A percentile compares a stretch with the other conserved stretches of the same genome.
These are phyloP conservation scores for Aquilaria agallochum DNA, from an alignment of 441 rosid genomes.

Conservation along the genomic window DNA sequence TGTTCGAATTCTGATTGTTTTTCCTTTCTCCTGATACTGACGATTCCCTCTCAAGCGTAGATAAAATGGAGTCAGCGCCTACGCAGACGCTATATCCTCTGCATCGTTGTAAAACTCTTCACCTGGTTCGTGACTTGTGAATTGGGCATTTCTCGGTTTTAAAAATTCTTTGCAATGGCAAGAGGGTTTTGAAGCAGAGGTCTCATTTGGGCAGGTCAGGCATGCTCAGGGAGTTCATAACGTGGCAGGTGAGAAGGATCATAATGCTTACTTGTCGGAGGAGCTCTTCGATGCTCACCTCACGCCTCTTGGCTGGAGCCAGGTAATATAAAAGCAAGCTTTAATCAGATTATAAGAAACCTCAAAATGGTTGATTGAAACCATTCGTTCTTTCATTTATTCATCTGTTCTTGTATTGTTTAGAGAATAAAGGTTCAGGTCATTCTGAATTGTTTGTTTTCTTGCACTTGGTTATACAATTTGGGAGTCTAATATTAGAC, in stretches of 20 bases:
- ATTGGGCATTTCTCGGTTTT: background rate
- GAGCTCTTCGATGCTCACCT: conserved; percentile 70
- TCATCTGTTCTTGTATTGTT: no score
- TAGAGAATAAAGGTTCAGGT: no score
- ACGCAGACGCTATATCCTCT: conserved; percentile 34
- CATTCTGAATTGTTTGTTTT: no score
- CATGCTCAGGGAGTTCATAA: conserved; percentile 93
- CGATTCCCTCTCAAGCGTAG: background rate
- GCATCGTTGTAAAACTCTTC: conserved; percentile 54
- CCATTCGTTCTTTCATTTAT: no score
- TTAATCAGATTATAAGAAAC: background rate
- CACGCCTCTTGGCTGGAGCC: conserved; percentile 72
- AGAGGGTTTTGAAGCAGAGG: background rate
- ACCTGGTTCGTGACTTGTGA: conserved; percentile 38
- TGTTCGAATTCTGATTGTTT: background rate
- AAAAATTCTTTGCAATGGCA: background rate
- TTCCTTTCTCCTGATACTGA: no score
- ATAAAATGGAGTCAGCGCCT: conserved; percentile 28
- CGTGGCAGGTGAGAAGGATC: conserved; percentile 52
- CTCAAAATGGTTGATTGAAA: conserved; percentile 10
- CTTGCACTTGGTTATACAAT: no score
- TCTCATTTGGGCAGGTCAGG: conserved; percentile 53
- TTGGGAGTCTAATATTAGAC: no score
- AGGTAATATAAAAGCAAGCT: conserved; percentile 28
- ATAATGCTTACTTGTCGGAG: conserved; percentile 39